These are phyloP conservation scores for Globisporangium okanoganense DNA, from an alignment of 352 stramenopile genomes.

Conservation along the genomic window DNA sequence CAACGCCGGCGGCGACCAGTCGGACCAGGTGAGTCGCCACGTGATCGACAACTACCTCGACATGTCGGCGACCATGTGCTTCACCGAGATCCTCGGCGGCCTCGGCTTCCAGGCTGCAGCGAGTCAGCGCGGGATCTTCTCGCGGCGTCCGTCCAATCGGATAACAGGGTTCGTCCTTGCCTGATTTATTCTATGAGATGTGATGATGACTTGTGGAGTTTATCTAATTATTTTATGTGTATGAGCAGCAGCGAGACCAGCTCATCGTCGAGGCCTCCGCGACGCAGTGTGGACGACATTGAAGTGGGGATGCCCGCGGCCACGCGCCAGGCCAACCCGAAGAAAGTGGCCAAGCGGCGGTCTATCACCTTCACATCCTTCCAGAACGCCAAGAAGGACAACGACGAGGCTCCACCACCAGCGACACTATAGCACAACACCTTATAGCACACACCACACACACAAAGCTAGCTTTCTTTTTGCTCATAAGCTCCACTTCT, in stretches of 20 bases:
- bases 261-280: slow-evolving; percentile 13
- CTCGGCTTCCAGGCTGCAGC: slow-evolving; percentile 54
- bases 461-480: background rate
- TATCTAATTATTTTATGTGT: background rate
- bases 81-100: slow-evolving; percentile 60
- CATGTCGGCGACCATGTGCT: slow-evolving; percentile 71
- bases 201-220: background rate
- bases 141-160: slow-evolving; percentile 46
- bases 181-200: no score
- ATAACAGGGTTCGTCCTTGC: slow-evolving; percentile 21
- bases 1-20: slow-evolving; percentile 14
- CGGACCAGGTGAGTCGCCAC: slow-evolving; percentile 60
- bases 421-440: slow-evolving; percentile 2
- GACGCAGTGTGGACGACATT: slow-evolving; percentile 72
- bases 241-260: slow-evolving; percentile 12
- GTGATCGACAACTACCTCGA: slow-evolving; percentile 86
- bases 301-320: slow-evolving; percentile 62
- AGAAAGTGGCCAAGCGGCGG: slow-evolving; percentile 51
- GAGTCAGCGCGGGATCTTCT: slow-evolving; percentile 39
- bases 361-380: slow-evolving; percentile 80
- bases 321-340: slow-evolving; percentile 41
- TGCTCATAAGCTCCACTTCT: no score
- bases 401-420: slow-evolving; percentile 8
- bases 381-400: slow-evolving; percentile 25
- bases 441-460: background rate